Evolutionary conservation across 345 rosid genomes (phyloP), one percentile per base, ranked within the genome.

Genomic region (Rhodamnia argentea): DNA sequence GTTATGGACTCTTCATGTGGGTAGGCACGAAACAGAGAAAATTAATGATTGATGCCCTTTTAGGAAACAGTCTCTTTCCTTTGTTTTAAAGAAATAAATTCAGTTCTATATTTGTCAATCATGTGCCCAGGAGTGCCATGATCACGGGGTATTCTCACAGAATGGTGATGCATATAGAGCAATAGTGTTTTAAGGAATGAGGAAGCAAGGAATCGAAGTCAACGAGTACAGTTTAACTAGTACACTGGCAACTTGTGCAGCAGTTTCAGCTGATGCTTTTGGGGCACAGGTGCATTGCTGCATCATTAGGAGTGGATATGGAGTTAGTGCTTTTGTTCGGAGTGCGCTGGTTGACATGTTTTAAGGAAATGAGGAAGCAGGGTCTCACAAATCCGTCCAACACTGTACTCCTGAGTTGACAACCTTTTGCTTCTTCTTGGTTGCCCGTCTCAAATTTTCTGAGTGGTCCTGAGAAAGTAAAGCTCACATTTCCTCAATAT

Each of bases 51-150:
- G n/a, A 37, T 37, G 40, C 40, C 40, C 40, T 37, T 37, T 37
- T 37, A 37, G 40, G 40, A 37, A 37, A 37, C 40, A 37, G 40
- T 37, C 40, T 37, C 3, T 37, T 37, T 37, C 40, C 40, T 37
- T 37, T 37, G 40, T 37, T 37, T 37, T 37, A 37, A 37, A 37
- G 40, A 37, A 37, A 37, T 37, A 37, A 37, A 37, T 37, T 37
- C 40, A 37, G 40, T 37, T 37, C 40, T 37, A 37, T 37, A 37
- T 37, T 37, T 37, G 40, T 37, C 86, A 93, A 90, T 87, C 91
- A 90, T 84, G 99, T 94, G 14, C 90, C 93, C 8, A 95, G 99
- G 99, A 95, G 97, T 40, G 95, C 98, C 11, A 96, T 96, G 96
- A 89, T 97, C 82, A 90, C 96, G 3, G 99, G 95, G 1, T 97